Percentiles rank a stretch among this genome's conserved stretches.
phyloP scores from a whole-genome alignment of 148 eudicot species.

The Arbutus unedo region DNA sequence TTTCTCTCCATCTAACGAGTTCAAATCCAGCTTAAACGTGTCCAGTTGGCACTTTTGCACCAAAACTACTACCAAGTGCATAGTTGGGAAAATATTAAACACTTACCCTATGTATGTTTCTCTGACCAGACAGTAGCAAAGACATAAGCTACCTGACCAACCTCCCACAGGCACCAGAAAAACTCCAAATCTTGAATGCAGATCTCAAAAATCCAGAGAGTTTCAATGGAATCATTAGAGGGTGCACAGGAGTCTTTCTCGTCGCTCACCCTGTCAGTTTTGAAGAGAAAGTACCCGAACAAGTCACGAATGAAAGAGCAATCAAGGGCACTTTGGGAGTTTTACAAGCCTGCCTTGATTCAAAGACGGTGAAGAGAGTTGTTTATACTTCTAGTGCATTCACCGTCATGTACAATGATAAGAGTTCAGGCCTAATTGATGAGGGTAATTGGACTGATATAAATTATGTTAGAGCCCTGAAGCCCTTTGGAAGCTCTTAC shows the following conservation, averaged over 20 bases:
- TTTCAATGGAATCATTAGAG: constrained; percentile 27
- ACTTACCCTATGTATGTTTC: neutral
- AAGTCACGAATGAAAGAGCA: constrained; percentile 25
- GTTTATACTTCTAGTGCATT: constrained; percentile 39
- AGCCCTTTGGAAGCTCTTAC: constrained; percentile 23
- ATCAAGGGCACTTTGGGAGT: constrained; percentile 25
- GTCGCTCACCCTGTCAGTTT: constrained; percentile 39
- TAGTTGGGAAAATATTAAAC: neutral
- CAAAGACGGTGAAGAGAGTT: constrained; percentile 45
- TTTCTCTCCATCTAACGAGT: neutral
- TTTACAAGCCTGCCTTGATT: constrained; percentile 31
- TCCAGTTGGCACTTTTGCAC: too few species aligned
- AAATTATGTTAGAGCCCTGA: constrained; percentile 20
- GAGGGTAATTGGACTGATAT: constrained; percentile 35
- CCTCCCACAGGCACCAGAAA: constrained; percentile 43
- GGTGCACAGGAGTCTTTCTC: constrained; percentile 47
- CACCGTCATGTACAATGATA: constrained; percentile 19
- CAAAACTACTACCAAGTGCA: neutral
- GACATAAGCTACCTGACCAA: constrained; percentile 44
- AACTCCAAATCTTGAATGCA: constrained; percentile 31
- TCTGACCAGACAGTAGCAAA: constrained; percentile 23
- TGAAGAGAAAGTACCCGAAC: constrained; percentile 30
- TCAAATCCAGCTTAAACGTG: neutral
- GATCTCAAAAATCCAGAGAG: constrained; percentile 37
- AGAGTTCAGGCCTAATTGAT: constrained; percentile 15